Evolutionary conservation across 768 basidiomycete genomes (phyloP), one percentile per base, ranked within the genome.

Genomic region (Auricularia cornea): DNA sequence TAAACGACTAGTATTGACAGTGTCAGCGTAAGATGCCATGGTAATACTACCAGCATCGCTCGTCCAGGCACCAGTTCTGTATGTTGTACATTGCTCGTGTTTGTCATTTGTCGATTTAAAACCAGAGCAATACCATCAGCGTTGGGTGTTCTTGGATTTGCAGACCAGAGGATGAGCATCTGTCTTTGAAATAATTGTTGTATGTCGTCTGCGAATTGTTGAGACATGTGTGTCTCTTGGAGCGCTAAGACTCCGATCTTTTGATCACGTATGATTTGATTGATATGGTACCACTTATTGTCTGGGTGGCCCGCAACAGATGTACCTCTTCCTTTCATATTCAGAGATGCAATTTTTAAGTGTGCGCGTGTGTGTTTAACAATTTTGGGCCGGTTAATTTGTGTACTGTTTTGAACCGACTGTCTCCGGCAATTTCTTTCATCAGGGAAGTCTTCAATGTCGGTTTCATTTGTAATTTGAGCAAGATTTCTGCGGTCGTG

Each of bases 221-320:
- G 29, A 26, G 59, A 61, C 0, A 72, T 52, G 63, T 73, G 72
- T 2, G 70, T 69, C 40, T 73, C 72, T 33, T 70, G 68, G 0
- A 72, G 18, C 0, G 64, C 66, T 10, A 72, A 60, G 10, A 72
- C 56, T 2, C 59, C 65, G 0, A 72, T 65, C 10, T 64, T 51
- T 0, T 70, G 3, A 3, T 70, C 62, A 10, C 59, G 29, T 3
- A 73, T 32, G 0, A 65, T 33, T 14, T 48, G 61, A 35, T 67
- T 63, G 4, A 72, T 44, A 3, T 56, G 33, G 26, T 33, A n/a
- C 67, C 70, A 73, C 63, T 73, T 38, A 2, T 48, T 48, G 18
- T 48, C 44, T 14, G 44, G 44, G 18, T 48, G 44, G 6, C 20
- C 44, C 10, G 44, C 12, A 10, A 18, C 20, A 18, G 44, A 18